phyloP scores from a whole-genome alignment of 768 basidiomycete species.

The Postia placenta region DNA sequence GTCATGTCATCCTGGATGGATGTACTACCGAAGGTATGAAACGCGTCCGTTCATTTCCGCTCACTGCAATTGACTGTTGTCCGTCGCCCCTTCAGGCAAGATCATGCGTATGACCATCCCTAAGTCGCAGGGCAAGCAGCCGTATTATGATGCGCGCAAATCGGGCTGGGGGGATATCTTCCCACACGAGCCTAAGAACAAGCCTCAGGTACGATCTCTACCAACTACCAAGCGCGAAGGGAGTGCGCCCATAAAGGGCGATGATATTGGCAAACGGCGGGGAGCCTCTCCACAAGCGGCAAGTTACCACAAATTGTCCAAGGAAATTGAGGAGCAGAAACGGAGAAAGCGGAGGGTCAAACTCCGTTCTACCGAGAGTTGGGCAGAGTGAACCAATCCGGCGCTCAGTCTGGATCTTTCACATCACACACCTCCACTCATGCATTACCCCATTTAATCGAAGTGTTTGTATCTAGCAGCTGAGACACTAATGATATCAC shows the following conservation, averaged over 20 bases:
- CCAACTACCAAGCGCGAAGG: conserved; percentile 27
- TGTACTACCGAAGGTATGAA: conserved; percentile 82
- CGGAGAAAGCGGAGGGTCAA: conserved; percentile 19
- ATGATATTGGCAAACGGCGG: conserved; percentile 53
- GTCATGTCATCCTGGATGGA: conserved; percentile 87
- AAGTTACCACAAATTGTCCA: conserved; percentile 33
- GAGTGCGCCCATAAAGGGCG: conserved; percentile 28
- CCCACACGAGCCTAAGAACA: conserved; percentile 82
- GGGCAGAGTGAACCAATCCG: neutral
- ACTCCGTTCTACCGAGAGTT: neutral
- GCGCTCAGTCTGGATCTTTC: too few relatives aligned
- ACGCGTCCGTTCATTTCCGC: neutral
- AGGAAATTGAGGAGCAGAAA: conserved; percentile 34
- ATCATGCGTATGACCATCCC: conserved; percentile 90
- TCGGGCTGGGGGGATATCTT: conserved; percentile 93
- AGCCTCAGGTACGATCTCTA: conserved; percentile 58
- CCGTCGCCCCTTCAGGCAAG: conserved; percentile 47
- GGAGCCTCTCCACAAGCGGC: conserved; percentile 19
- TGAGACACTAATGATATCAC: conserved; percentile 27
- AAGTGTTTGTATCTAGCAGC: too few relatives aligned
- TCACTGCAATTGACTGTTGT: conserved; percentile 2
- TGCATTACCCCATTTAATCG: too few relatives aligned
- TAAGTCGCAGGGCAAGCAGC: conserved; percentile 92
- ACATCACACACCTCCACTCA: neutral
- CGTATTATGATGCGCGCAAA: conserved; percentile 93